phyloP scores from a whole-genome alignment of 495 filamentous ascomycete genomes.

The Penicillium silybi region DNA sequence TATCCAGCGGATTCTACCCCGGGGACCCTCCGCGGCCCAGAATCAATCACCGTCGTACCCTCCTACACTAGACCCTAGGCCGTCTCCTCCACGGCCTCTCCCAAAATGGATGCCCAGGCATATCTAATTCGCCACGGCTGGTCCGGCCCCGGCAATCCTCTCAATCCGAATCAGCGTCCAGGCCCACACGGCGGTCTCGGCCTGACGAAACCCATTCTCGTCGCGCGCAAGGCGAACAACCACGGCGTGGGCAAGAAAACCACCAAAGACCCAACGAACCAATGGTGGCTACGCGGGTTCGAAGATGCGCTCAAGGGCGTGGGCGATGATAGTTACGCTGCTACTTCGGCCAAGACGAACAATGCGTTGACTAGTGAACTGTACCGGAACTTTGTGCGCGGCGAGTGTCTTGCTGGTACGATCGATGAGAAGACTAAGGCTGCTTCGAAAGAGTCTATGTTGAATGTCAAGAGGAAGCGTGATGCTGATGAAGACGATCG shows the following conservation, averaged over 20 bases:
- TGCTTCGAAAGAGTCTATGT: conserved; percentile 11
- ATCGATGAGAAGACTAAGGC: conserved; percentile 30
- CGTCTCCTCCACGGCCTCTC: neutral
- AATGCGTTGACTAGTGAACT: conserved; percentile 56
- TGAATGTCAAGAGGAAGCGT: conserved; percentile 27
- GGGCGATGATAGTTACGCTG: conserved; percentile 37
- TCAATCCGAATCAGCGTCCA: conserved; percentile 61
- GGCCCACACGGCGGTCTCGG: conserved; percentile 59
- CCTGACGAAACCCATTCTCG: conserved; percentile 62
- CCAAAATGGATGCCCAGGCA: conserved; percentile 60
- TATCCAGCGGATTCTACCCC: neutral
- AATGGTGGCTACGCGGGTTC: conserved; percentile 81
- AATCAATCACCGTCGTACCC: neutral
- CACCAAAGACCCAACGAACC: conserved; percentile 58
- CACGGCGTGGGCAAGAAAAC: conserved; percentile 66
- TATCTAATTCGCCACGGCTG: conserved; percentile 74
- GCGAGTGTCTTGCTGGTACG: conserved; percentile 68
- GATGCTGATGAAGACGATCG: conserved; percentile 12
- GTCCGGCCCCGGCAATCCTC: conserved; percentile 69
- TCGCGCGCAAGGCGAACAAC: conserved; percentile 64
- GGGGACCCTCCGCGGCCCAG: neutral
- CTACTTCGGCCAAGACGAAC: conserved; percentile 10
- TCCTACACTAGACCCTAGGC: neutral
- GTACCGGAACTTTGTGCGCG: conserved; percentile 78
- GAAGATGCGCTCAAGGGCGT: conserved; percentile 72